Conservation (phyloP, 768 basidiomycete genomes). For the Mycena albidolilacea region DNA sequence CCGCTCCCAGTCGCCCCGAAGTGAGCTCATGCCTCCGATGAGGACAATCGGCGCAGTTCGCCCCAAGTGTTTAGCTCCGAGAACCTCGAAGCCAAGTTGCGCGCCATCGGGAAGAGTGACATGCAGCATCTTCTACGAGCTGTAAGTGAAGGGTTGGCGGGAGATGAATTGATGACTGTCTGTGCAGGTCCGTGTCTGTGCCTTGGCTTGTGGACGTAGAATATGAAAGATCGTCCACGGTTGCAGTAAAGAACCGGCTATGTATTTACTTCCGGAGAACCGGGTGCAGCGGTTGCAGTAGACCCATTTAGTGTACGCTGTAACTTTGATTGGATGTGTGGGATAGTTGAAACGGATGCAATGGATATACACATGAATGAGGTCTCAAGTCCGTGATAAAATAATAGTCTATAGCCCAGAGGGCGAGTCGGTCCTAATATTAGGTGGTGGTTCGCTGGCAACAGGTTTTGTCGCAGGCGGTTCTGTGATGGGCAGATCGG, state of each 20-base stretch:
- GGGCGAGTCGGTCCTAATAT: neutral
- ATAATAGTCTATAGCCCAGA: neutral
- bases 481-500: neutral
- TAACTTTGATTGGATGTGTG: too few relatives aligned
- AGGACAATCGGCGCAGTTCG: constrained; percentile 55
- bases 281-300: too few relatives aligned
- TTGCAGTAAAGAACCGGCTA: neutral
- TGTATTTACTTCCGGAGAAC: neutral
- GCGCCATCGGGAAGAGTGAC: constrained; percentile 58
- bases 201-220: neutral
- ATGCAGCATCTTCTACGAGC: constrained; percentile 24
- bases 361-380: neutral
- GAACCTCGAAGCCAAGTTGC: constrained; percentile 57
- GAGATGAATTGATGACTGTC: neutral
- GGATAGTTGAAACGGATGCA: neutral
- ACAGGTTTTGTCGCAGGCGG: neutral
- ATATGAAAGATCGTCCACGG: too few relatives aligned
- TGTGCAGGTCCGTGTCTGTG: neutral
- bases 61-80: constrained; percentile 55
- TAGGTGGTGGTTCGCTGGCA: neutral
- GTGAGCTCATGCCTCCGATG: constrained; percentile 58
- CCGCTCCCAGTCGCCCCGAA: constrained; percentile 57
- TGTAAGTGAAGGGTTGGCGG: neutral
- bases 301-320: neutral
- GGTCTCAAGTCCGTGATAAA: too few relatives aligned